Percentiles rank a stretch among this genome's conserved stretches.
Evolutionary conservation across 208 protist species (phyloP).

Genomic region (Angomonas ambiguus): DNA sequence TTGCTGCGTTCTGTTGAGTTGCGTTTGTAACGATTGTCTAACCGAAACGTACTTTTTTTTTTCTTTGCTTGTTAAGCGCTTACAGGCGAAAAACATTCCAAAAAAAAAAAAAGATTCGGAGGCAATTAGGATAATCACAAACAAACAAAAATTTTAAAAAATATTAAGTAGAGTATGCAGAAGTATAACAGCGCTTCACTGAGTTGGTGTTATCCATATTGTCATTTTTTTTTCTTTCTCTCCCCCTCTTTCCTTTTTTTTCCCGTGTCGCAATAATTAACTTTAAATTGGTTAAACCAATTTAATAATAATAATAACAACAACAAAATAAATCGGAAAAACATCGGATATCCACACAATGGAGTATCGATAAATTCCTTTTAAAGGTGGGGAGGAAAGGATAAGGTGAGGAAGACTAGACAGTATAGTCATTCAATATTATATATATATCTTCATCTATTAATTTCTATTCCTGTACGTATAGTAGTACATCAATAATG

Average conservation of each 20-base stretch:
- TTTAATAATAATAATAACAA: neutral
- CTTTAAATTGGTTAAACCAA: neutral
- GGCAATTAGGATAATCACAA: no score
- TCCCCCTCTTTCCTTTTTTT: neutral
- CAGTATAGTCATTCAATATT: no score
- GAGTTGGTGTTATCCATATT: neutral
- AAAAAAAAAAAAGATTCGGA: neutral
- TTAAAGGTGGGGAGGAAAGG: no score
- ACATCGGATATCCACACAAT: neutral
- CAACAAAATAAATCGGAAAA: neutral
- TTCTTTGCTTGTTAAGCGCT: no score
- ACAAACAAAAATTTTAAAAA: neutral
- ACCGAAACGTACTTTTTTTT: neutral
- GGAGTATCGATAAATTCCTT: no score
- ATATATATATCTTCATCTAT: no score
- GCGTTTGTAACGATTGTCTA: no score
- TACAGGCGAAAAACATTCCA: no score
- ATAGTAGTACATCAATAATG: no score
- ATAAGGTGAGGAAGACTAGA: no score
- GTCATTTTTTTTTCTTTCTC: neutral
- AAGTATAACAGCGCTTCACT: neutral
- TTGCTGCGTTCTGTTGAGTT: slow-evolving; percentile 2
- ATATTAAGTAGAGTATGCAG: neutral
- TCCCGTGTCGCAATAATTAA: neutral
- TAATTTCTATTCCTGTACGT: no score